Evolutionary conservation across 208 protist genomes (phyloP).

Genomic region (Acanthamoeba rhysodes): DNA sequence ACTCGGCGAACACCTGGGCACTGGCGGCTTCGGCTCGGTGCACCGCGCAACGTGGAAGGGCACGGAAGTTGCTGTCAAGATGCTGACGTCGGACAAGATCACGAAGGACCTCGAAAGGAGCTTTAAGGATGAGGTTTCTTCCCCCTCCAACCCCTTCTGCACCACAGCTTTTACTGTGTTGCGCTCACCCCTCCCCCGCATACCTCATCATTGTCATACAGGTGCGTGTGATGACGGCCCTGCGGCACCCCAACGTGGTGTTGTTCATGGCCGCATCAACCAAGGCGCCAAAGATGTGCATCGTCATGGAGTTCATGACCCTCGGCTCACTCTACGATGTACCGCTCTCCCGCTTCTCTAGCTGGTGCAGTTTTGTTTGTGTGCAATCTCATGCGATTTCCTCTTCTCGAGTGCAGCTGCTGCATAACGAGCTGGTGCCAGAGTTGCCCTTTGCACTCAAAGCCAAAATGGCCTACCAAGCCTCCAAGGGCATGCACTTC

Average conservation of each 20-base stretch:
- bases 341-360: background rate
- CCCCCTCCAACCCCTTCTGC: too few species aligned
- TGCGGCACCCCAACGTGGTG: conserved; percentile 82
- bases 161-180: too few species aligned
- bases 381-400: too few species aligned
- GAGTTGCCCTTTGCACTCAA: background rate
- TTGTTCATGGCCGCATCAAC: conserved; percentile 82
- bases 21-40: background rate
- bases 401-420: background rate
- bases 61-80: background rate
- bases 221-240: conserved; percentile 73
- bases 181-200: too few species aligned
- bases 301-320: conserved; percentile 41
- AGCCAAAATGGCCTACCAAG: conserved; percentile 9
- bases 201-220: background rate
- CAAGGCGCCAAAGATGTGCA: conserved; percentile 23
- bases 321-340: background rate
- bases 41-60: background rate
- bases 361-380: too few species aligned
- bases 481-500: conserved; percentile 58
- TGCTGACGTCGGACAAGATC: background rate
- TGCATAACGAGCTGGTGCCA: background rate
- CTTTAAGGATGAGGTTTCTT: conserved; percentile 54
- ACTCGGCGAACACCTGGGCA: conserved; percentile 45
- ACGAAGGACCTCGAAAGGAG: background rate